Evolutionary conservation across 306 rosid genomes (phyloP).

Genomic region (Albizia julibrissin): DNA sequence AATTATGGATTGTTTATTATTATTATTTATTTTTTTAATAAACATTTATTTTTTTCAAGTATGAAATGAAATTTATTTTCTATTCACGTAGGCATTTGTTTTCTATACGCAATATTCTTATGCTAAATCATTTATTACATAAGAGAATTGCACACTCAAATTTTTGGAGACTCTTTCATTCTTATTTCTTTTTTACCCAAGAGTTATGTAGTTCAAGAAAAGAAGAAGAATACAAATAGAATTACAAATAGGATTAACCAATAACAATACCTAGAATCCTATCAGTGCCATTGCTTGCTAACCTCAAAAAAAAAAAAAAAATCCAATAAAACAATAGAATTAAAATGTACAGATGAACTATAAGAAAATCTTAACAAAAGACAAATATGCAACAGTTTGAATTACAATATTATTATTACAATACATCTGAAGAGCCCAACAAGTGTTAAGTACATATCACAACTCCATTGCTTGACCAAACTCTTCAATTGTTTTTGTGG

Average conservation of each 20-base stretch:
- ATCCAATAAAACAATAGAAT: neutral
- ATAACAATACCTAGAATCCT: neutral
- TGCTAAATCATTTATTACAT: neutral
- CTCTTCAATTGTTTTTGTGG: conserved; percentile 84
- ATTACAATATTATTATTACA: neutral
- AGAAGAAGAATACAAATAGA: neutral
- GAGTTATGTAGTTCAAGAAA: neutral
- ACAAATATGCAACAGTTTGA: neutral
- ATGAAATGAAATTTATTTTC: neutral
- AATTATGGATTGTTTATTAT: neutral
- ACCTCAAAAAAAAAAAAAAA: neutral
- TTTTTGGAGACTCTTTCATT: neutral
- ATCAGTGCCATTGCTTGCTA: neutral
- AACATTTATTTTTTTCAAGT: neutral
- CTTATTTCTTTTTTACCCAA: neutral
- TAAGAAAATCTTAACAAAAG: conserved; percentile 1
- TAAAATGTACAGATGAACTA: conserved; percentile 5
- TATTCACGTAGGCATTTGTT: neutral
- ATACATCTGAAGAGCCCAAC: conserved; percentile 6
- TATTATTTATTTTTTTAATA: neutral
- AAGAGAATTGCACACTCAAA: neutral
- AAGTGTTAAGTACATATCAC: conserved; percentile 35
- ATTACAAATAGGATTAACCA: neutral
- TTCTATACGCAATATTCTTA: neutral
- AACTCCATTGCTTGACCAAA: conserved; percentile 65